Conservation (phyloP, 2,329 filamentous ascomycete genomes). For the Aspergillus sp. region DNA sequence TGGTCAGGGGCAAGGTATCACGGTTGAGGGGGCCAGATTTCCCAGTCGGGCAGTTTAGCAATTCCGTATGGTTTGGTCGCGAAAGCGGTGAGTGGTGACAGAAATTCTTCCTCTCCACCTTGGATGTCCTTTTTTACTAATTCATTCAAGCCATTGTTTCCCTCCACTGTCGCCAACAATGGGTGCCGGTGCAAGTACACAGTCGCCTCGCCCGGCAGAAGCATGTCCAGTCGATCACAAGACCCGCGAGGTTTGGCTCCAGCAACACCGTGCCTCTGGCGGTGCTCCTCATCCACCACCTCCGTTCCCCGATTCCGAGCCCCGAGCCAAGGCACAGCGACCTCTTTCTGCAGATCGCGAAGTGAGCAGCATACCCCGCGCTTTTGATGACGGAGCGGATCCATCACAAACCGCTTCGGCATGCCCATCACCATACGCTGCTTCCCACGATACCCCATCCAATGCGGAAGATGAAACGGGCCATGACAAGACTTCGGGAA, state of each 20-base stretch:
- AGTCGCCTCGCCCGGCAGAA: conserved; percentile 16
- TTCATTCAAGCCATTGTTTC: conserved; percentile 16
- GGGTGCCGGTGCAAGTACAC: conserved; percentile 34
- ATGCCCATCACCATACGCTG: conserved; percentile 26
- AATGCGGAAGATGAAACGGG: conserved; percentile 77
- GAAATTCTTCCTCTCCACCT: conserved; percentile 3
- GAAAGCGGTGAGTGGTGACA: conserved; percentile 5
- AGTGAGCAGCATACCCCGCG: conserved; percentile 71
- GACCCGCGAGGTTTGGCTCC: conserved; percentile 81
- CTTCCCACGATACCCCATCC: conserved; percentile 43
- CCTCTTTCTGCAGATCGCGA: conserved; percentile 62
- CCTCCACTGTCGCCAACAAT: conserved; percentile 18
- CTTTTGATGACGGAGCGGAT: conserved; percentile 26
- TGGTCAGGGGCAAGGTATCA: not conserved
- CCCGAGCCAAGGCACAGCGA: conserved; percentile 24
- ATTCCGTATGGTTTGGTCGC: conserved; percentile 1
- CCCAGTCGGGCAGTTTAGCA: conserved; percentile 5
- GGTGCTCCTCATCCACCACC: conserved; percentile 30
- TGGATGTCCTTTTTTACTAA: conserved; percentile 2
- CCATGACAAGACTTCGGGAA: conserved; percentile 62
- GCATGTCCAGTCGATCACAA: conserved; percentile 87
- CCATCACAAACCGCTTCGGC: conserved; percentile 17
- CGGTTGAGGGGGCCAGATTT: conserved; percentile 6
- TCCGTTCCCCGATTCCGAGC: conserved; percentile 17
- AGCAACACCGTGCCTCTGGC: conserved; percentile 35